Conservation (phyloP, 2,329 filamentous ascomycete genomes). For the Trichoderma semiorbis region DNA sequence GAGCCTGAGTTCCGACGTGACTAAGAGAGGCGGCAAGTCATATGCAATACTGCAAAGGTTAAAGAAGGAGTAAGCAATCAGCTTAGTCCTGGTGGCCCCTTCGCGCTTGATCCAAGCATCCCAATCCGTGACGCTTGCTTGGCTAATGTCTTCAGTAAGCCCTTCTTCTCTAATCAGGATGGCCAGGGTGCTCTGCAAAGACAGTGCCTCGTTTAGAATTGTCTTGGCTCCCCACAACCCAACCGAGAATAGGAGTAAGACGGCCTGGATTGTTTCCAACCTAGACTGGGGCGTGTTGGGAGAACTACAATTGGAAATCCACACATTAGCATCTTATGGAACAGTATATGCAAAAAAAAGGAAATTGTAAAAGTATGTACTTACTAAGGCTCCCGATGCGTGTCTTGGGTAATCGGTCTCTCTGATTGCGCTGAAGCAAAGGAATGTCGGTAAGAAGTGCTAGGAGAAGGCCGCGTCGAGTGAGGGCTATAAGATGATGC, state of each 20-base stretch:
- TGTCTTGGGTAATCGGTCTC: slow-evolving; percentile 54
- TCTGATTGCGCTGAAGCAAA: slow-evolving; percentile 58
- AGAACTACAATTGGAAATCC: slow-evolving; percentile 38
- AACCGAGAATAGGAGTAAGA: slow-evolving; percentile 58
- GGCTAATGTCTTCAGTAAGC: slow-evolving; percentile 46
- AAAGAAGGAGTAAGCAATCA: slow-evolving; percentile 60
- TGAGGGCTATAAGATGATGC: slow-evolving; percentile 58
- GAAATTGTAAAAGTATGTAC: slow-evolving; percentile 24
- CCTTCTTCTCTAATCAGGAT: slow-evolving; percentile 58
- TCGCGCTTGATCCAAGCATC: slow-evolving; percentile 59
- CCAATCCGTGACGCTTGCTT: slow-evolving; percentile 49
- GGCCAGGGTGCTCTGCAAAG: slow-evolving; percentile 56
- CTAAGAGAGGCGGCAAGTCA: slow-evolving; percentile 54
- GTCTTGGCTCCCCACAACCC: slow-evolving; percentile 60
- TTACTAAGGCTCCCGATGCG: slow-evolving; percentile 58
- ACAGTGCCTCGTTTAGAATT: slow-evolving; percentile 57
- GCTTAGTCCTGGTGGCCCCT: slow-evolving; percentile 54
- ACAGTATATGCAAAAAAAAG: background rate
- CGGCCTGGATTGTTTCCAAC: slow-evolving; percentile 63
- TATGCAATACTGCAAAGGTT: slow-evolving; percentile 61
- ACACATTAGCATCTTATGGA: background rate
- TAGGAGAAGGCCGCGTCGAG: slow-evolving; percentile 57
- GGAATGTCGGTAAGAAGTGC: slow-evolving; percentile 54
- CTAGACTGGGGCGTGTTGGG: slow-evolving; percentile 57
- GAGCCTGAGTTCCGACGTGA: slow-evolving; percentile 59